Evolutionary conservation across 805 yeast genomes (phyloP).

Genomic region (Yarrowia sp.): DNA sequence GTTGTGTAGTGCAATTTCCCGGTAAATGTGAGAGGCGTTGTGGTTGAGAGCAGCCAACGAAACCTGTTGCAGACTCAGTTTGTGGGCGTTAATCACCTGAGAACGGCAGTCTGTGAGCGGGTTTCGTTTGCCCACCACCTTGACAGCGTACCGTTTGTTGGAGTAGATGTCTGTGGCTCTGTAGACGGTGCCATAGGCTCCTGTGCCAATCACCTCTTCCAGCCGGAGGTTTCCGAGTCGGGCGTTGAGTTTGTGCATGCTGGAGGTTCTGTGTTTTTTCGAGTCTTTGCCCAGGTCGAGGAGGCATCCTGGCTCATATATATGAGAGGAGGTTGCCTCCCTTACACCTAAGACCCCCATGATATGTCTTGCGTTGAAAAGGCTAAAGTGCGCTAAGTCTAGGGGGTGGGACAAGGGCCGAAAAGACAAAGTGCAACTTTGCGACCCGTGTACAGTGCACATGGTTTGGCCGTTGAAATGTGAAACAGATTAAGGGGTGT

Average conservation of each 20-base stretch:
- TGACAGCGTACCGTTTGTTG: slow-evolving; percentile 57
- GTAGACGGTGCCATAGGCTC: slow-evolving; percentile 82
- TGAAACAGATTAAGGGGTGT: neutral
- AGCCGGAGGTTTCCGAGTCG: slow-evolving; percentile 21
- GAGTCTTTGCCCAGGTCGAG: too few species aligned
- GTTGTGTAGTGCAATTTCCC: slow-evolving; percentile 68
- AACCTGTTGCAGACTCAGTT: slow-evolving; percentile 36
- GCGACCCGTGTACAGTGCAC: neutral
- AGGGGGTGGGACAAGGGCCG: slow-evolving; percentile 7
- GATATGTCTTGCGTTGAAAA: neutral
- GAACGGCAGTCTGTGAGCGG: slow-evolving; percentile 28
- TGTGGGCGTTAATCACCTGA: slow-evolving; percentile 13
- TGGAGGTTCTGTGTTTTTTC: neutral
- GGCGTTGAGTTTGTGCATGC: slow-evolving; percentile 21
- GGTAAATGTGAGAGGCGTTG: slow-evolving; percentile 37
- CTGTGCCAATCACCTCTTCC: slow-evolving; percentile 59
- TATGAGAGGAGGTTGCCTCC: neutral
- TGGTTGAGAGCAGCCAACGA: slow-evolving; percentile 34
- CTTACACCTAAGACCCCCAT: neutral
- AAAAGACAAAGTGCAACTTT: neutral
- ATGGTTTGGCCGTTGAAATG: neutral
- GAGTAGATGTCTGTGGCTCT: slow-evolving; percentile 54
- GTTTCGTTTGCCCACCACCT: slow-evolving; percentile 42
- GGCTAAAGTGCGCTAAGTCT: neutral
- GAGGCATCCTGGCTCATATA: neutral